These are phyloP conservation scores for Yarrowia yakushimensis DNA, from an alignment of 805 yeast genomes.

Conservation along the genomic window DNA sequence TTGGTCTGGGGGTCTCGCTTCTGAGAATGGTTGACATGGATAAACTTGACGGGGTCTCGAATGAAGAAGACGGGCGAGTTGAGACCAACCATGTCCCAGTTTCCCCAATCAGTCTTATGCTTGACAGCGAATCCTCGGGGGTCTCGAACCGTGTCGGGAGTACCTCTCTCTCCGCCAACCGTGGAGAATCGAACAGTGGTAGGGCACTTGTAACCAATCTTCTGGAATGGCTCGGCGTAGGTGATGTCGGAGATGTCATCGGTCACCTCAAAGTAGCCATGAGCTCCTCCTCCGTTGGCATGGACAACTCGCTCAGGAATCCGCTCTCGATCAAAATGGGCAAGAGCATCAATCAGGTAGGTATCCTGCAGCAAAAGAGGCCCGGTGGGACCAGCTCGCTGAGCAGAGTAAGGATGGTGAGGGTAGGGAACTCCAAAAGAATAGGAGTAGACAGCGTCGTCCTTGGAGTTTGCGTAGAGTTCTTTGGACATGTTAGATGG, in stretches of 20 bases:
- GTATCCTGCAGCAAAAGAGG: conserved; percentile 80
- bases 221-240: conserved; percentile 61
- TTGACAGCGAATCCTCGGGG: conserved; percentile 83
- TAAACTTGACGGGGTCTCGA: conserved; percentile 82
- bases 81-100: conserved; percentile 79
- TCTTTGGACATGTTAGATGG: background rate
- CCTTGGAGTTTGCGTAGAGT: conserved; percentile 14
- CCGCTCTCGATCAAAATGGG: conserved; percentile 86
- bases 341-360: conserved; percentile 72
- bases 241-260: conserved; percentile 76
- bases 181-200: conserved; percentile 73
- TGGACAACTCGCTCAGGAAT: conserved; percentile 92
- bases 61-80: conserved; percentile 83
- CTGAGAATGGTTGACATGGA: conserved; percentile 84
- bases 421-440: conserved; percentile 24
- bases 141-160: conserved; percentile 80
- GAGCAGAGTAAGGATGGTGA: conserved; percentile 27
- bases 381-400: conserved; percentile 70
- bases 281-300: conserved; percentile 92
- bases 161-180: conserved; percentile 81
- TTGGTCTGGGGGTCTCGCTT: conserved; percentile 80
- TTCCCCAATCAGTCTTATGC: conserved; percentile 79
- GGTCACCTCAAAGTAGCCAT: conserved; percentile 80
- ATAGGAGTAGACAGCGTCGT: conserved; percentile 18
- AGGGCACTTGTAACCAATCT: conserved; percentile 70